Evolutionary conservation across 371 early-diverging fungal genomes (phyloP), one percentile per base, ranked within the genome.

Genomic region (Mucor lusitanicus): DNA sequence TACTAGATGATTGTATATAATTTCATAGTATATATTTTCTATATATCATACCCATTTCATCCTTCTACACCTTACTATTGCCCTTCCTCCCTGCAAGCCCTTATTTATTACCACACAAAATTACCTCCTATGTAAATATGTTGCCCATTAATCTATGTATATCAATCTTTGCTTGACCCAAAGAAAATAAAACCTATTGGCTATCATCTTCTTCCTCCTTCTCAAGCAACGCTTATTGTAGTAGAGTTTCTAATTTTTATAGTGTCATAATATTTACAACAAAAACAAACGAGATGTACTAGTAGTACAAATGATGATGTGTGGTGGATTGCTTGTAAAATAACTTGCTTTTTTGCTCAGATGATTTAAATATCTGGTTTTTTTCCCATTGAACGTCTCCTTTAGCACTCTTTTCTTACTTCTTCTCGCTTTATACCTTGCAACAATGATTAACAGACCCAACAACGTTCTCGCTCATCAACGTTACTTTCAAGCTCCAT

Each of bases 381-480:
- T 58, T 59, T 59, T 59, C 59, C 40, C 40, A 59, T 59, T 33
- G 59, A 37, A 23, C 40, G 13, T 46, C 40, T 40, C 11, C n/a
- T 66, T 71, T 70, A 59, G n/a, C 54, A 54, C 40, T 46, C 63
- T 66, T 64, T 56, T 66, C 63, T 37, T 55, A 39, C 28, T 21
- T 77, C 40, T 69, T 60, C 40, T 37, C 37, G 37, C 23, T 48
- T 48, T 21, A 53, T 48, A 37, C 37, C 57, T 62, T 60, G 27
- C 35, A 63, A 76, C 76, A 73, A 25, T 81, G 17, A 25, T 74
- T 7, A 78, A 81, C 46, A 64, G 72, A 60, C 77, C 73, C 5
- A 81, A 78, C 64, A 66, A 70, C 61, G 81, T 81, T 28, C 33
- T 76, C 40, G 67, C 68, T 17, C 63, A 78, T 25, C 81, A 81